Percentiles rank a stretch among this genome's conserved stretches.
Conservation (phyloP, 225 moss, liverwort and hornwort species). For the Rhytidiadelphus loreus region DNA sequence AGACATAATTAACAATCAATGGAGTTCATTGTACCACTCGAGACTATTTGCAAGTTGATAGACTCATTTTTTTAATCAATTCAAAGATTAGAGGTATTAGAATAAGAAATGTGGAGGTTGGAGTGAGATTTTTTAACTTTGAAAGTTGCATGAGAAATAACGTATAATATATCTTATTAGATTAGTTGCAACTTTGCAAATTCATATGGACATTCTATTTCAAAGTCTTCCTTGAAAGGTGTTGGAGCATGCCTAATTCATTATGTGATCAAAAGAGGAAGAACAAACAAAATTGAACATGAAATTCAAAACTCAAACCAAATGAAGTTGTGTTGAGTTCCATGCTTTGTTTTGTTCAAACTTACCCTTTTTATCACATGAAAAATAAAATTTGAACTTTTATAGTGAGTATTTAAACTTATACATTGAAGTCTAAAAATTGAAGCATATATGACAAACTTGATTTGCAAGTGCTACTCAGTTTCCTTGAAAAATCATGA, state of each 20-base stretch:
- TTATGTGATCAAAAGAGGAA: neutral
- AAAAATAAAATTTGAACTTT: neutral
- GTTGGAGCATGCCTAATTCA: neutral
- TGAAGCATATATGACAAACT: neutral
- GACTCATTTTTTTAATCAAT: neutral
- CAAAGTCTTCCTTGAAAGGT: neutral
- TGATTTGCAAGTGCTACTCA: neutral
- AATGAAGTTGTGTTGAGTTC: neutral
- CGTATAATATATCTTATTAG: neutral
- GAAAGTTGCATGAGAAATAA: no score
- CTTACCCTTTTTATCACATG: no score
- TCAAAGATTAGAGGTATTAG: neutral
- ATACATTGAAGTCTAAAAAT: neutral
- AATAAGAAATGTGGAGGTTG: neutral
- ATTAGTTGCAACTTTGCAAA: neutral
- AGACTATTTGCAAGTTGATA: rapidly evolving
- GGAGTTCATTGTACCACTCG: neutral
- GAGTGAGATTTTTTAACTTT: neutral
- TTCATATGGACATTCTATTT: neutral
- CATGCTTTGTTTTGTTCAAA: no score
- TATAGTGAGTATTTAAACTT: neutral
- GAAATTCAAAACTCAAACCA: neutral
- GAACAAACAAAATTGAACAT: neutral
- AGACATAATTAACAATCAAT: no score
- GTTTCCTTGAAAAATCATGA: rapidly evolving